Evolutionary conservation across 148 eudicot species (phyloP), one percentile per base, ranked within the genome.

Genomic region (Fagopyrum tataricum): DNA sequence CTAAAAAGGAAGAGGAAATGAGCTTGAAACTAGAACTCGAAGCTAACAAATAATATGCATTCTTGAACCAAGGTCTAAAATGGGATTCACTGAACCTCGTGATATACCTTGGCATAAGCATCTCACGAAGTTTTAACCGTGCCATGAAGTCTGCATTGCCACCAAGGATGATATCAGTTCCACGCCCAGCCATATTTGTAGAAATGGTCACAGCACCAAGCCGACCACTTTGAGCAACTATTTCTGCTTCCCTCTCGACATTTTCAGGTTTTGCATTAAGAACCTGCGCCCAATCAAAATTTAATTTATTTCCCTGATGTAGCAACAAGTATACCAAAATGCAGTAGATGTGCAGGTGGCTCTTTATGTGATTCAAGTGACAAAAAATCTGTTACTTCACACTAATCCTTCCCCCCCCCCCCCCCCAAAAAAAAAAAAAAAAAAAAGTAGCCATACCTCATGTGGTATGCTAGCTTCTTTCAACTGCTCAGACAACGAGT

Each of bases 61-160:
- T 49, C 15, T 49, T 49, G 55, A 2, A 17, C 31, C 41, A 40
- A 66, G 70, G 31, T 41, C 47, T 20, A 66, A 46, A 44, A 13
- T 47, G 41, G 37, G 48, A 13, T 48, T 24, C 61, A 59, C 67
- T 20, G 48, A 39, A 73, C 43, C 59, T 47, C 72, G 70, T 71
- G 42, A 66, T 70, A 47, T 87, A 96, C 99, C 97, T 92, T 79
- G 97, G 99, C 99, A 96, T 96, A 81, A 96, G 91, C 82, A 92
- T 86, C 85, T 96, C 99, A 72, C 97, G 89, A 67, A 95, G 78
- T 86, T 96, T 96, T 84, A 96, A 84, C 79, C 96, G 88, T 67
- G 97, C 99, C 97, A 96, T 96, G 70, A 92, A 96, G 85, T 96
- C 99, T 79, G 97, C 92, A 87, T 96, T 96, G 11, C 99, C 99